Evolutionary conservation across 2,329 filamentous ascomycete species (phyloP), one percentile per base, ranked within the genome.

Genomic region (Emergomyces pasteurianus): DNA sequence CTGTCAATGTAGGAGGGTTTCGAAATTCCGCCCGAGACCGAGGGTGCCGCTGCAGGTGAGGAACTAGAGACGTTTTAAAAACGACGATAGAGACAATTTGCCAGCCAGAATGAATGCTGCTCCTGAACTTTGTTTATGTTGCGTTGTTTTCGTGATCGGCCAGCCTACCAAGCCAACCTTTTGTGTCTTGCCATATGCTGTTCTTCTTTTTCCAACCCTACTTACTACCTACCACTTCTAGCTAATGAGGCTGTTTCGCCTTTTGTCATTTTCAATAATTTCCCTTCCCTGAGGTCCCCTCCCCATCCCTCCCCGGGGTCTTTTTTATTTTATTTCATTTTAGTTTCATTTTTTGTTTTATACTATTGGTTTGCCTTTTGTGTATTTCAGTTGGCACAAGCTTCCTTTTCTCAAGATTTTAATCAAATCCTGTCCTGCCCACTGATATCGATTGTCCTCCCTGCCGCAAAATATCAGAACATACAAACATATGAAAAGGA

Each of bases 21-120:
- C 70, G 91, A 95, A 80, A 95, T 96, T 69, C 91, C 91, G 6
- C 85, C 86, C 57, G 89, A 94, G 73, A 84, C 80, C 26, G 87
- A 91, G 69, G 84, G 76, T 21, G 75, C 84, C 62, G 86, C 73
- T 70, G 71, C 74, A 74, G 61, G 69, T 64, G 66, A 80, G 65
- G 68, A 81, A 50, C 67, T 73, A 58, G 73, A 75, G 64, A 75
- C 73, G 7, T 75, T 75, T 64, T 75, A 64, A 68, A 63, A 8
- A 5, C n/a, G 16, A 9, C n/a, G 43, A 57, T 38, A 57, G 34
- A 42, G 21, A 42, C 42, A 43, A 36, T 3, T 10, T 14, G 31
- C 16, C 21, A 21, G 50, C 18, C 21, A 21, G 18, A 54, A 38
- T 54, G 9, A n/a, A n/a, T n/a, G n/a, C 18, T 54, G n/a, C 31